Percentiles rank a stretch among this genome's conserved stretches.
phyloP scores from a whole-genome alignment of 2,329 filamentous ascomycete genomes.

The Lasiodiplodia sp. region DNA sequence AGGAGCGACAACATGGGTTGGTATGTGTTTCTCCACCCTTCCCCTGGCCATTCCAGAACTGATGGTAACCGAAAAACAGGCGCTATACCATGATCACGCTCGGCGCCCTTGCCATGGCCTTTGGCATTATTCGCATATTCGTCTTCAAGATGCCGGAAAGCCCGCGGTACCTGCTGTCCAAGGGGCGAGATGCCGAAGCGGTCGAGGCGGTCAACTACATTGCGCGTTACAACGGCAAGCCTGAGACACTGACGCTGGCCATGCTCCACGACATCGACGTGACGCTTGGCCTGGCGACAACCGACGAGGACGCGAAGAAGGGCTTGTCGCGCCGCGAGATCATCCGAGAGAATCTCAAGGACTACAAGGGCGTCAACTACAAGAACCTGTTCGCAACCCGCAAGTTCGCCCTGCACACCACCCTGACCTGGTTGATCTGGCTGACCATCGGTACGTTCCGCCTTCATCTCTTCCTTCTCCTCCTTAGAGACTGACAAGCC shows the following conservation, averaged over 20 bases:
- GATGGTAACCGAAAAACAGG: neutral
- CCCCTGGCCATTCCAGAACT: neutral
- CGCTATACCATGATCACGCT: slow-evolving; percentile 38
- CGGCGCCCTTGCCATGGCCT: slow-evolving; percentile 52
- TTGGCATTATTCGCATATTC: slow-evolving; percentile 56
- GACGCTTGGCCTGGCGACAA: neutral
- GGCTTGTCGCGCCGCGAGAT: slow-evolving; percentile 38
- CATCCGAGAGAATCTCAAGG: slow-evolving; percentile 39
- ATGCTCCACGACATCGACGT: slow-evolving; percentile 44
- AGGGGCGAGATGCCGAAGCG: slow-evolving; percentile 56
- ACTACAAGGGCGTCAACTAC: slow-evolving; percentile 40
- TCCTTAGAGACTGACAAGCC: neutral
- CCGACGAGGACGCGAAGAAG: slow-evolving; percentile 14
- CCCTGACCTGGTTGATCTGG: slow-evolving; percentile 53
- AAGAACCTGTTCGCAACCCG: slow-evolving; percentile 39
- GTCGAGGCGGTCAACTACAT: slow-evolving; percentile 58
- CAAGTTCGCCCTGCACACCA: slow-evolving; percentile 40
- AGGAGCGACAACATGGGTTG: slow-evolving; percentile 59
- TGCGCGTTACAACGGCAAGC: slow-evolving; percentile 42
- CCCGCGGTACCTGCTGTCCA: slow-evolving; percentile 56
- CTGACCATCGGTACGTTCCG: slow-evolving; percentile 46
- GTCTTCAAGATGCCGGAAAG: slow-evolving; percentile 59
- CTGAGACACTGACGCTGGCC: slow-evolving; percentile 40
- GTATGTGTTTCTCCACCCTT: slow-evolving; percentile 29
- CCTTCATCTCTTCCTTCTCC: neutral